phyloP scores from a whole-genome alignment of 208 protist genomes.

The Acanthamoeba quina region DNA sequence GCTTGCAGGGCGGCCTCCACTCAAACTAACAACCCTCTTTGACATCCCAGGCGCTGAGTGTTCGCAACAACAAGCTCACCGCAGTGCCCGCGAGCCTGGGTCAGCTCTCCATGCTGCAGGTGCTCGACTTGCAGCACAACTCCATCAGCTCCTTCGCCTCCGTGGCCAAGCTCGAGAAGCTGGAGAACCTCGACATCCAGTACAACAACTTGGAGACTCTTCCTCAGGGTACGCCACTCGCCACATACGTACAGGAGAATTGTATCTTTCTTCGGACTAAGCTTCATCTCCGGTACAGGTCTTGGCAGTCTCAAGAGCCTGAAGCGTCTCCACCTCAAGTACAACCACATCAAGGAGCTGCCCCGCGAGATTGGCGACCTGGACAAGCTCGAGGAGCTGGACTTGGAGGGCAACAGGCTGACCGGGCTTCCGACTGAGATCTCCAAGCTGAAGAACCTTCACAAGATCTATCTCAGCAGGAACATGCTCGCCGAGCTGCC shows the following conservation, averaged over 20 bases:
- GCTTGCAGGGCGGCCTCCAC: background rate
- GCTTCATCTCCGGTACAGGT: background rate
- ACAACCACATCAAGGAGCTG: constrained; percentile 77
- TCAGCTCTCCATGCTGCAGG: constrained; percentile 23
- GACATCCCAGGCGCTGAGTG: background rate
- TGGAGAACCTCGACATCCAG: constrained; percentile 62
- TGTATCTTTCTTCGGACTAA: too few relatives aligned
- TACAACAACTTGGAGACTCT: constrained; percentile 79
- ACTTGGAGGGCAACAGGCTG: constrained; percentile 79
- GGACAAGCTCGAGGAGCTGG: constrained; percentile 63
- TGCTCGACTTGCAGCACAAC: constrained; percentile 73
- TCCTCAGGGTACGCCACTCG: background rate
- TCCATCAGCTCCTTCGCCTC: constrained; percentile 68
- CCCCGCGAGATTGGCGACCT: constrained; percentile 76
- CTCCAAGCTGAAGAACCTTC: constrained; percentile 64
- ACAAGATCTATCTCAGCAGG: constrained; percentile 78
- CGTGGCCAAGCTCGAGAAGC: constrained; percentile 66
- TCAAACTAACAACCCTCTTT: background rate
- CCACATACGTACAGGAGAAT: background rate
- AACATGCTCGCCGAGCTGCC: constrained; percentile 74
- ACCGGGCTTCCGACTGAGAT: constrained; percentile 72
- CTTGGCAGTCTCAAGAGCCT: constrained; percentile 67
- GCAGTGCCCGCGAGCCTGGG: constrained; percentile 5
- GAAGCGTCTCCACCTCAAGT: constrained; percentile 78
- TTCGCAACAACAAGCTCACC: constrained; percentile 68